These are phyloP conservation scores for Ambrosia hybrid DNA, from an alignment of 140 eudicot genomes.

Conservation along the genomic window DNA sequence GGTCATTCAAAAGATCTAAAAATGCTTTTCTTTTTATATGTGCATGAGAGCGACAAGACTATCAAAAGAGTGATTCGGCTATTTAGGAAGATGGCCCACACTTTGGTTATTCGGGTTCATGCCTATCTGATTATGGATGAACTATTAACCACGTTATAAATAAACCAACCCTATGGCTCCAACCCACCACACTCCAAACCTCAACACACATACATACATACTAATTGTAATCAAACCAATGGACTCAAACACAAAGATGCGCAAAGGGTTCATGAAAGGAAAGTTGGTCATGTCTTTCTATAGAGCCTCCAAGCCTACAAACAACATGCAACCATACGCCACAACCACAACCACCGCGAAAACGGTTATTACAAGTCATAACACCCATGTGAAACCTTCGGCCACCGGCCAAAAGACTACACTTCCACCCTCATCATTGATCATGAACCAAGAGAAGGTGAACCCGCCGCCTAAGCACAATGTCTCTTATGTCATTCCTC, in stretches of 20 bases:
- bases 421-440: slow-evolving; percentile 32
- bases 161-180: slow-evolving; percentile 18
- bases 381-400: neutral
- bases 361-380: slow-evolving; percentile 11
- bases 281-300: slow-evolving; percentile 47
- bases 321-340: slow-evolving; percentile 26
- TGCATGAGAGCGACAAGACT: slow-evolving; percentile 38
- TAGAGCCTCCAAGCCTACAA: slow-evolving; percentile 40
- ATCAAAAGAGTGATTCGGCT: slow-evolving; percentile 38
- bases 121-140: slow-evolving; percentile 23
- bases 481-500: slow-evolving; percentile 39
- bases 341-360: neutral
- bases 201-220: neutral
- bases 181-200: slow-evolving; percentile 18
- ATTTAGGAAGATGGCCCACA: slow-evolving; percentile 21
- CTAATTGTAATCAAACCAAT: slow-evolving; percentile 16
- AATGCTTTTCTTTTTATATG: slow-evolving; percentile 23
- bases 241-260: slow-evolving; percentile 53
- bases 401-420: neutral
- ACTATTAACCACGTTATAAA: slow-evolving; percentile 33
- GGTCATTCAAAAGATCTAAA: slow-evolving; percentile 17
- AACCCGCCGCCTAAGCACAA: slow-evolving; percentile 38
- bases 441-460: slow-evolving; percentile 47
- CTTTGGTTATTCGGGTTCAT: slow-evolving; percentile 29
- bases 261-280: slow-evolving; percentile 53